Conservation (phyloP, 2,329 filamentous ascomycete species). For the Dothideomycetes sp. region DNA sequence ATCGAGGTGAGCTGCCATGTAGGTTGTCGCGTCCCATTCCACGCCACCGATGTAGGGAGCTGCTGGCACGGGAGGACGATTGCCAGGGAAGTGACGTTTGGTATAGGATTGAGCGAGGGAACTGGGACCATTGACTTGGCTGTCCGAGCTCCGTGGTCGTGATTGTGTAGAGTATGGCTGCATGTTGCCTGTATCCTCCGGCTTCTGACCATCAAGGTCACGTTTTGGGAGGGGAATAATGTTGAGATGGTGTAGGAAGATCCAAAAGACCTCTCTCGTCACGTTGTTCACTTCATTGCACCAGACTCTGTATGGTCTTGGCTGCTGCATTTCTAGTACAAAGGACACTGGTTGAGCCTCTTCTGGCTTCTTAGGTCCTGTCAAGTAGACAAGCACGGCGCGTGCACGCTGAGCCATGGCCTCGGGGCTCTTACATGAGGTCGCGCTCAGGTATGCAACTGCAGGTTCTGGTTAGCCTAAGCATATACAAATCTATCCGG, state of each 20-base stretch:
- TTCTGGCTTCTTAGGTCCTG: conserved; percentile 66
- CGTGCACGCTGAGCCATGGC: conserved; percentile 49
- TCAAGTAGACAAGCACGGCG: conserved; percentile 67
- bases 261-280: conserved; percentile 98
- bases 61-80: conserved; percentile 80
- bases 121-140: not conserved
- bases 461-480: conserved; percentile 7
- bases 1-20: conserved; percentile 84
- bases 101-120: conserved; percentile 26
- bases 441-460: conserved; percentile 70
- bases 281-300: conserved; percentile 85
- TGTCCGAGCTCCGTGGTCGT: no score
- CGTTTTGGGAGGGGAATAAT: conserved; percentile 55
- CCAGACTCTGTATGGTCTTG: conserved; percentile 86
- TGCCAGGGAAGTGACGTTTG: conserved; percentile 68
- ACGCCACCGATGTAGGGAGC: conserved; percentile 94
- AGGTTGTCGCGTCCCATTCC: conserved; percentile 98
- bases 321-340: conserved; percentile 77
- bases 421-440: conserved; percentile 32
- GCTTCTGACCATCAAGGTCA: not conserved
- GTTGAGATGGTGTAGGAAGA: conserved; percentile 91
- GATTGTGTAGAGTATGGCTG: no score
- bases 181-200: not conserved
- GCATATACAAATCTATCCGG: not conserved
- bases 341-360: conserved; percentile 70